Evolutionary conservation across 805 yeast species (phyloP).

Genomic region (Dipodascus albidus): DNA sequence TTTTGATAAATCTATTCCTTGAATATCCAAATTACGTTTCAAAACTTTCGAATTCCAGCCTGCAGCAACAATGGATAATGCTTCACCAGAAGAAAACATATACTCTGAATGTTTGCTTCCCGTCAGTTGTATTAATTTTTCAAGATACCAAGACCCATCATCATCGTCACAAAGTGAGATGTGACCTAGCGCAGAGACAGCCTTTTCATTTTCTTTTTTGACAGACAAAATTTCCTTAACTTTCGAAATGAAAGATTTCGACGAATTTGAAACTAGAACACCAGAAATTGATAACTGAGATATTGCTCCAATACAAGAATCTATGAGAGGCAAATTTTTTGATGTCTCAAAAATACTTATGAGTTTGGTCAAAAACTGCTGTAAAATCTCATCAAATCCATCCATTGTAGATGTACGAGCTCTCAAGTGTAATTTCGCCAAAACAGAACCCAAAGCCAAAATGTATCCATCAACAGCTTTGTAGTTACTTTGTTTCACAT

Average conservation of each 20-base stretch:
- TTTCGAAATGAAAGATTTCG: constrained; percentile 3
- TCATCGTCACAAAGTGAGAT: constrained; percentile 34
- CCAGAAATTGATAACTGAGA: constrained; percentile 32
- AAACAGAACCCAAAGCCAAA: constrained; percentile 32
- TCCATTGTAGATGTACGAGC: constrained; percentile 13
- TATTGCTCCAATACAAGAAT: constrained; percentile 20
- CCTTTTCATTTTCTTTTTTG: constrained; percentile 48
- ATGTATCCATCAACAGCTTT: constrained; percentile 12
- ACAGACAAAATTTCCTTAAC: constrained; percentile 12
- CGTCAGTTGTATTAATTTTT: constrained; percentile 44
- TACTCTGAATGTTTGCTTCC: constrained; percentile 62
- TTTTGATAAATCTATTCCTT: constrained; percentile 19
- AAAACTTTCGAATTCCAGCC: constrained; percentile 66
- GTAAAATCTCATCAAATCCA: not conserved
- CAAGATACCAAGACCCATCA: constrained; percentile 26
- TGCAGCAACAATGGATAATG: constrained; percentile 54
- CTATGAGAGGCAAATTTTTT: constrained; percentile 4
- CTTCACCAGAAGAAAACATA: constrained; percentile 75
- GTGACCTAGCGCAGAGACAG: constrained; percentile 45
- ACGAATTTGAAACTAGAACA: constrained; percentile 18
- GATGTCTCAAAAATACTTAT: not conserved
- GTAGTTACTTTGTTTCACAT: constrained; percentile 4
- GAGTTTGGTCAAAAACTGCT: not conserved
- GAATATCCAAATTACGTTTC: constrained; percentile 42
- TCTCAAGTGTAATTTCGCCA: constrained; percentile 35